These are phyloP conservation scores for Aspergillus sergii DNA, from an alignment of 2,329 filamentous ascomycete genomes.

Conservation along the genomic window DNA sequence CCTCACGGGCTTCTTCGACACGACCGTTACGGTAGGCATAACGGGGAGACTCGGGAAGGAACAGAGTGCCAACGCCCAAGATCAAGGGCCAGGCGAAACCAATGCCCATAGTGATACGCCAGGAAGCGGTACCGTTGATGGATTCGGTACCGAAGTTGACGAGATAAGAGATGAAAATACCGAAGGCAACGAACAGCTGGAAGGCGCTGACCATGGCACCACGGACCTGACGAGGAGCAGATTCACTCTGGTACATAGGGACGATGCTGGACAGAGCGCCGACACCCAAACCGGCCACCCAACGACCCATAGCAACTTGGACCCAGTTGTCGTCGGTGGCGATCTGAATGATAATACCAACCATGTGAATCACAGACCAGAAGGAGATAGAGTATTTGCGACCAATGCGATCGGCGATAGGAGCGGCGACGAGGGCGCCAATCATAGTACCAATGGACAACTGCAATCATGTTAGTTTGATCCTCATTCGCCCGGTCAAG, in stretches of 20 bases:
- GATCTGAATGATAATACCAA: constrained; percentile 52
- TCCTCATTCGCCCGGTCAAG: not conserved
- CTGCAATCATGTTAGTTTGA: constrained; percentile 27
- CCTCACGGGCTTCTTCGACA: constrained; percentile 53
- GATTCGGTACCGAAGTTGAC: constrained; percentile 52
- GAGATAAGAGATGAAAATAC: constrained; percentile 52
- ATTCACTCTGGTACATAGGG: constrained; percentile 53
- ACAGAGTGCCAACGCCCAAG: constrained; percentile 57
- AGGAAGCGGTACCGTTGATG: constrained; percentile 47
- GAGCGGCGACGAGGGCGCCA: constrained; percentile 46
- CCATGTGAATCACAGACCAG: constrained; percentile 49
- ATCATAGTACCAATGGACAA: constrained; percentile 50
- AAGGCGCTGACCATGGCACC: constrained; percentile 53
- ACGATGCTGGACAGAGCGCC: constrained; percentile 51
- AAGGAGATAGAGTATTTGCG: constrained; percentile 48
- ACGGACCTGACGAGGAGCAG: constrained; percentile 49
- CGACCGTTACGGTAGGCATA: constrained; percentile 60
- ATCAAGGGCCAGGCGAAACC: constrained; percentile 61
- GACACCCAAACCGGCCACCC: constrained; percentile 51
- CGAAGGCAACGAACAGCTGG: constrained; percentile 54
- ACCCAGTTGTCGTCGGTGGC: constrained; percentile 45
- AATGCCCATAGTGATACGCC: constrained; percentile 58
- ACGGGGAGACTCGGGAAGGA: constrained; percentile 61
- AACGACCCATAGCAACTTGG: constrained; percentile 50
- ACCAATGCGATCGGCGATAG: constrained; percentile 49